Conservation (phyloP, 192 early-diverging fungal genomes). For the Coemansia sp. region DNA sequence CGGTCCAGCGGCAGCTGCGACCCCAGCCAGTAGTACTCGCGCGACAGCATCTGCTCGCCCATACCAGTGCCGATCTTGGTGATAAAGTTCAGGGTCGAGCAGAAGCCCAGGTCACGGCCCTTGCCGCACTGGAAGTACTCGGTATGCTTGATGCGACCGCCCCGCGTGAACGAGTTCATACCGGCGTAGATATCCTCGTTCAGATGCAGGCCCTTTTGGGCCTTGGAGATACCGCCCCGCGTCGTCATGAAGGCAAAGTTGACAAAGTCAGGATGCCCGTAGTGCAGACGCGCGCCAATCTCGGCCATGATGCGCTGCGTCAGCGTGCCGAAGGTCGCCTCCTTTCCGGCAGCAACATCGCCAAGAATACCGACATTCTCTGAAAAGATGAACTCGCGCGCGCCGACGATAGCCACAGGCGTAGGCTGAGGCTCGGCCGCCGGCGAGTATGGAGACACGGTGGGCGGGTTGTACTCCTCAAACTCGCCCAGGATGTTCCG, state of each 20-base stretch:
- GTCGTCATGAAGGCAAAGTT: constrained; percentile 86
- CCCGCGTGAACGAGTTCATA: constrained; percentile 81
- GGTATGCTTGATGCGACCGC: constrained; percentile 81
- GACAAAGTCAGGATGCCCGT: constrained; percentile 86
- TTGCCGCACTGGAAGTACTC: constrained; percentile 92
- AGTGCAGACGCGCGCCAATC: constrained; percentile 77
- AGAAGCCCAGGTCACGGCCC: constrained; percentile 84
- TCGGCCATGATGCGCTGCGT: constrained; percentile 82
- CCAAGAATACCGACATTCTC: constrained; percentile 79
- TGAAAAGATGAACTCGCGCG: constrained; percentile 81
- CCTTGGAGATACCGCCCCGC: constrained; percentile 81
- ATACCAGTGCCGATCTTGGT: constrained; percentile 89
- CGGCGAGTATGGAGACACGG: constrained; percentile 64
- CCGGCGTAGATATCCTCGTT: constrained; percentile 93
- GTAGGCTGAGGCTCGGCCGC: constrained; percentile 53
- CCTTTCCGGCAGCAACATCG: constrained; percentile 87
- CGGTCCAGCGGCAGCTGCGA: constrained; percentile 78
- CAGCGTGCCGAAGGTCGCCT: constrained; percentile 79
- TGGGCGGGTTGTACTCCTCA: constrained; percentile 64
- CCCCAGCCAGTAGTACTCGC: constrained; percentile 87
- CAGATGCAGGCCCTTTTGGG: constrained; percentile 82
- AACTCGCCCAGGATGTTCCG: constrained; percentile 82
- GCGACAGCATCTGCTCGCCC: constrained; percentile 91
- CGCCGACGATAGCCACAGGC: constrained; percentile 83
- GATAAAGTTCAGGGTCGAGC: constrained; percentile 82